Percentiles rank a stretch among this genome's conserved stretches.
These are phyloP conservation scores for Amorphotheca resinae DNA, from an alignment of 495 filamentous ascomycete species.

Conservation along the genomic window DNA sequence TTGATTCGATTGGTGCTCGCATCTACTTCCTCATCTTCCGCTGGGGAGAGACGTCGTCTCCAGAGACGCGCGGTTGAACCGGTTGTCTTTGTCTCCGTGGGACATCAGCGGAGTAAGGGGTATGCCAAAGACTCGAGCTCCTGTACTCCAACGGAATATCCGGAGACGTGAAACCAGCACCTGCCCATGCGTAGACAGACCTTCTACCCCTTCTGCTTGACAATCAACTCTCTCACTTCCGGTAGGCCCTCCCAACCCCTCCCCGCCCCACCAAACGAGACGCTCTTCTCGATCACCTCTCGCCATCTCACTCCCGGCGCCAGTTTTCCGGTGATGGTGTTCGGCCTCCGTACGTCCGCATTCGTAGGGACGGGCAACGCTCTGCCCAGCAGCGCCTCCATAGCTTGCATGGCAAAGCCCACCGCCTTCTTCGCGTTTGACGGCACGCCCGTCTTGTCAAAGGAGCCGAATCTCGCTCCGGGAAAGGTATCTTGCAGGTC, in stretches of 20 bases:
- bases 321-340: conserved; percentile 22
- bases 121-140: too few species aligned
- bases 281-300: conserved; percentile 21
- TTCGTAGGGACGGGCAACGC: conserved; percentile 20
- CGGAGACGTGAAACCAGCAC: too few species aligned
- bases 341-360: conserved; percentile 19
- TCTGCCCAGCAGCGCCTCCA: conserved; percentile 20
- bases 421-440: conserved; percentile 21
- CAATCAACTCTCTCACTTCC: conserved; percentile 21
- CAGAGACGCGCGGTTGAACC: too few species aligned
- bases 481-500: conserved; percentile 20
- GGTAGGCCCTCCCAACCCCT: conserved; percentile 22
- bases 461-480: conserved; percentile 12
- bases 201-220: conserved; percentile 16
- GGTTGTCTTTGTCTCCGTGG: too few species aligned
- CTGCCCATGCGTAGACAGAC: too few species aligned
- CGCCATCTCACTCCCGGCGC: conserved; percentile 19
- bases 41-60: too few species aligned
- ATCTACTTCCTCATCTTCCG: too few species aligned
- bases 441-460: conserved; percentile 21
- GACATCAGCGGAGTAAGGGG: too few species aligned
- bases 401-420: conserved; percentile 22
- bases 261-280: conserved; percentile 19
- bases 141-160: too few species aligned
- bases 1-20: too few species aligned